phyloP scores from a whole-genome alignment of 192 early-diverging fungal species.

The Coemansia aciculifera region DNA sequence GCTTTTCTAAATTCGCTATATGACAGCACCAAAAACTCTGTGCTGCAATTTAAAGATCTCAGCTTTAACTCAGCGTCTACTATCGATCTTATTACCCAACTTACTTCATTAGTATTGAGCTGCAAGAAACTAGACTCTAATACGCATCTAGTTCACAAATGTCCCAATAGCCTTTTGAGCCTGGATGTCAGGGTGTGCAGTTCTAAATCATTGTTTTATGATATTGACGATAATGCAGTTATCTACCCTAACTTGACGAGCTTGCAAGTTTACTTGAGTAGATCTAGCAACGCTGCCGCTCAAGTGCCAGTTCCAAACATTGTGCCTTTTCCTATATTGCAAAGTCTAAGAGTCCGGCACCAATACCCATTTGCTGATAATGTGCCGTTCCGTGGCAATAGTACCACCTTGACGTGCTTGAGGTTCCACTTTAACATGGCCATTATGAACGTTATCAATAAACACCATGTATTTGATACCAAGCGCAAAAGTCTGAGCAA shows the following conservation, averaged over 20 bases:
- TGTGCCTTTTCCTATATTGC: conserved; percentile 4
- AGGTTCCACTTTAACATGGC: too few species aligned
- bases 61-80: not conserved
- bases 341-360: not conserved
- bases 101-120: not conserved
- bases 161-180: not conserved
- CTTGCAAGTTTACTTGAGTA: not conserved
- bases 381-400: not conserved
- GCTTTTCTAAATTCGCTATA: not conserved
- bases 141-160: not conserved
- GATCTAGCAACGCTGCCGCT: not conserved
- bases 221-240: not conserved
- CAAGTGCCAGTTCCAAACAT: not conserved
- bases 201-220: not conserved
- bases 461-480: too few species aligned
- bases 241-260: not conserved
- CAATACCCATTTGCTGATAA: conserved; percentile 11
- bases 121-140: not conserved
- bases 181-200: not conserved
- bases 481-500: too few species aligned
- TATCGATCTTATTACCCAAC: not conserved
- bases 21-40: not conserved
- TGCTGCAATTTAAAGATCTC: not conserved
- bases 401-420: too few species aligned
- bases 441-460: too few species aligned